phyloP scores from a whole-genome alignment of 2,329 filamentous ascomycete species.

The Aspergillus viridinutans region DNA sequence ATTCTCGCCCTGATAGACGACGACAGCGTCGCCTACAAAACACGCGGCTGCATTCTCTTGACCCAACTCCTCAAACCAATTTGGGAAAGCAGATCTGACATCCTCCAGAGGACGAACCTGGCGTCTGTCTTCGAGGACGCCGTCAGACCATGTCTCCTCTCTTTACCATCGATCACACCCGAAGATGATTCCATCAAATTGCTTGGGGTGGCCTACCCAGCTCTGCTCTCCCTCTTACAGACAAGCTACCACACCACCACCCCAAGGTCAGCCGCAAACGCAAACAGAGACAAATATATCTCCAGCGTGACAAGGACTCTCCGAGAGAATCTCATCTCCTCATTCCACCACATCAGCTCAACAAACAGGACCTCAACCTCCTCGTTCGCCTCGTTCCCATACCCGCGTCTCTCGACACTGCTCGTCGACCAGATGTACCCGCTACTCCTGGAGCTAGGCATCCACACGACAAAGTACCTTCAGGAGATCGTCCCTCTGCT shows the following conservation, averaged over 20 bases:
- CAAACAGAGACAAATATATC: conserved; percentile 21
- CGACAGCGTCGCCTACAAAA: conserved; percentile 33
- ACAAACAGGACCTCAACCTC: conserved; percentile 39
- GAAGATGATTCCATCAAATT: conserved; percentile 65
- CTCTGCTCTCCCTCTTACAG: conserved; percentile 56
- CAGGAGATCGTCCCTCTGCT: conserved; percentile 66
- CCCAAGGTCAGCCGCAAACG: conserved; percentile 17
- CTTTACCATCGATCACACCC: conserved; percentile 71
- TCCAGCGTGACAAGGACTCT: conserved; percentile 24
- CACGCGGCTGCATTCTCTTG: conserved; percentile 36
- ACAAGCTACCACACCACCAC: conserved; percentile 37
- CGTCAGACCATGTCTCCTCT: conserved; percentile 62
- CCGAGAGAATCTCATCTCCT: conserved; percentile 34
- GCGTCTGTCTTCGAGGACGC: conserved; percentile 45
- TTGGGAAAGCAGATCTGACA: conserved; percentile 32
- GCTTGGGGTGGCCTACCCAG: conserved; percentile 62
- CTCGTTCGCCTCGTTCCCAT: conserved; percentile 42
- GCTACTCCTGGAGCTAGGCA: conserved; percentile 29
- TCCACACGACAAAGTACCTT: conserved; percentile 38
- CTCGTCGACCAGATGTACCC: conserved; percentile 27
- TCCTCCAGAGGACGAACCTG: conserved; percentile 41
- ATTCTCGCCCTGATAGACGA: conserved; percentile 44
- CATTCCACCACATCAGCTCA: conserved; percentile 45
- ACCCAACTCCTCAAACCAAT: conserved; percentile 32
- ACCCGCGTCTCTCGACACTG: conserved; percentile 48